These are phyloP conservation scores for Phytophthora megakarya DNA, from an alignment of 352 stramenopile species.

Conservation along the genomic window DNA sequence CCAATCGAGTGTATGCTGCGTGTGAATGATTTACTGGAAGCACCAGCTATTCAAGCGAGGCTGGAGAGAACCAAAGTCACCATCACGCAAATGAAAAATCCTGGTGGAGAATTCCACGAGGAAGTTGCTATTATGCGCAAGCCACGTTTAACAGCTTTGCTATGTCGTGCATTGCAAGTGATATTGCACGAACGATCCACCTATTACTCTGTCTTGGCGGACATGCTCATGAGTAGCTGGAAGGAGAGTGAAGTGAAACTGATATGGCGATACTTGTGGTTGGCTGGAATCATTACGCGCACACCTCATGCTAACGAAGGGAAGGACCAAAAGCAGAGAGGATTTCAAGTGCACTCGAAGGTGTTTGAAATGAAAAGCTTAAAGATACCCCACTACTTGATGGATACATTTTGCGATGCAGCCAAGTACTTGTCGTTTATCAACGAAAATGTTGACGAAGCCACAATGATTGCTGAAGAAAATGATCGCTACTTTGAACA, in stretches of 20 bases:
- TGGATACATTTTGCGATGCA: slow-evolving; percentile 73
- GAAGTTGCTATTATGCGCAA: slow-evolving; percentile 56
- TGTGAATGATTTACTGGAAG: slow-evolving; percentile 65
- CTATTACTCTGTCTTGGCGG: slow-evolving; percentile 74
- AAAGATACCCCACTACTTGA: slow-evolving; percentile 63
- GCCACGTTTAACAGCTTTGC: slow-evolving; percentile 65
- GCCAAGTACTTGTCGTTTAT: slow-evolving; percentile 76
- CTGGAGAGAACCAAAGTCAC: slow-evolving; percentile 62
- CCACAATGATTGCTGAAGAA: slow-evolving; percentile 40
- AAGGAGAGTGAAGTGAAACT: slow-evolving; percentile 78
- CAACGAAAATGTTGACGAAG: slow-evolving; percentile 74
- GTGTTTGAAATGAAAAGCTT: slow-evolving; percentile 77
- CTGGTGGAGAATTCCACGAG: slow-evolving; percentile 70
- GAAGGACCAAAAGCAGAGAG: slow-evolving; percentile 68
- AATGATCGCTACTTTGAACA: slow-evolving; percentile 58
- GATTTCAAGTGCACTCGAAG: slow-evolving; percentile 73
- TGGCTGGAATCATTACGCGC: slow-evolving; percentile 74
- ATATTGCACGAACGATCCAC: slow-evolving; percentile 74
- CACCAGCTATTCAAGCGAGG: slow-evolving; percentile 65
- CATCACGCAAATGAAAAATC: slow-evolving; percentile 76
- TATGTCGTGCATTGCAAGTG: slow-evolving; percentile 80
- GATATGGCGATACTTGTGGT: slow-evolving; percentile 85
- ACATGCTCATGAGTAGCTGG: slow-evolving; percentile 78
- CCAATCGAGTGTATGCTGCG: slow-evolving; percentile 71
- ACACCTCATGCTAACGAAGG: slow-evolving; percentile 47